phyloP scores from a whole-genome alignment of 768 basidiomycete species.

The Trametes sanguinea region DNA sequence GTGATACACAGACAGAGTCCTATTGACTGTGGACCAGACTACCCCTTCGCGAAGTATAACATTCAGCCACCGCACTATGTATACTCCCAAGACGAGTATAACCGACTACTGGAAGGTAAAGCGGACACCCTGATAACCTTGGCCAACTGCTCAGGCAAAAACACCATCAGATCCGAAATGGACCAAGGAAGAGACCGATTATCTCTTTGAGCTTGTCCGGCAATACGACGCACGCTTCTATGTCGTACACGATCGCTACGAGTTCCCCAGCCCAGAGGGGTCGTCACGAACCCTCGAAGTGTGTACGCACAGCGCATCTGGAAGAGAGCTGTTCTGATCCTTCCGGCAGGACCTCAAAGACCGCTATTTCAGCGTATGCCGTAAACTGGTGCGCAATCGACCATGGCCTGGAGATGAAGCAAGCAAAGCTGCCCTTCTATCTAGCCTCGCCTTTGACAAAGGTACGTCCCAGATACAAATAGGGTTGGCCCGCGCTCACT shows the following conservation, averaged over 20 bases:
- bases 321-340: no score
- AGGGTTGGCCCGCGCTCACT: neutral
- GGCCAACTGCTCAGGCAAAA: neutral
- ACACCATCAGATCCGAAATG: slow-evolving; percentile 67
- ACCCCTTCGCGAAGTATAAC: slow-evolving; percentile 85
- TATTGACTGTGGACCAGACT: slow-evolving; percentile 49
- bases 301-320: slow-evolving; percentile 15
- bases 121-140: neutral
- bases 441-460: slow-evolving; percentile 86
- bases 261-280: slow-evolving; percentile 54
- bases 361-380: slow-evolving; percentile 88
- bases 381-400: slow-evolving; percentile 80
- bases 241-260: slow-evolving; percentile 88
- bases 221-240: slow-evolving; percentile 91
- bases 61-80: slow-evolving; percentile 61
- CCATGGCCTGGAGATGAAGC: slow-evolving; percentile 85
- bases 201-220: slow-evolving; percentile 77
- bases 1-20: neutral
- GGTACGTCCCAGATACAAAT: slow-evolving; percentile 43
- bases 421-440: slow-evolving; percentile 63
- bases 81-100: slow-evolving; percentile 89
- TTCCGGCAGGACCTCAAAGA: slow-evolving; percentile 82
- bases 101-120: slow-evolving; percentile 70
- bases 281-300: slow-evolving; percentile 71
- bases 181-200: slow-evolving; percentile 93